These are phyloP conservation scores for Protomyces inundatus DNA, from an alignment of 1,139 yeast genomes.

Conservation along the genomic window DNA sequence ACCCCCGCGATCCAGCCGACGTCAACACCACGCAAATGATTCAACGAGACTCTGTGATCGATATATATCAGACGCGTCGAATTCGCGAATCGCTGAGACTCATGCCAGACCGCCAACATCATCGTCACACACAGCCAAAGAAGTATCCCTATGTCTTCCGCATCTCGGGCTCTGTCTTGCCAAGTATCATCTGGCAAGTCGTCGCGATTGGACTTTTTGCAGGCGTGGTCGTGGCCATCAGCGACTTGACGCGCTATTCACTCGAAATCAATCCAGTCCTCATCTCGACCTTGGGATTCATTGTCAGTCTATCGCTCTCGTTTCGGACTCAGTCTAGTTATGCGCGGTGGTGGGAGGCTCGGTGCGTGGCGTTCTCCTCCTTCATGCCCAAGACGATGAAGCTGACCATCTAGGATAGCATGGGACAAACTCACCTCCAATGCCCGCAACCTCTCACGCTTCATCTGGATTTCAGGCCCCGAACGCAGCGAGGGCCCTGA, in stretches of 20 bases:
- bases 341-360: constrained; percentile 31
- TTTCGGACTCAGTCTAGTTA: constrained; percentile 32
- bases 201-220: constrained; percentile 27
- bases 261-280: constrained; percentile 29
- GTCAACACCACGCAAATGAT: no score
- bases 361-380: constrained; percentile 21
- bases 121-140: background rate
- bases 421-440: constrained; percentile 13
- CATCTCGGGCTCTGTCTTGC: constrained; percentile 30
- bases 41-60: no score
- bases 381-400: constrained; percentile 7
- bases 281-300: constrained; percentile 31
- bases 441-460: constrained; percentile 29
- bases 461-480: constrained; percentile 28
- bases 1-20: no score
- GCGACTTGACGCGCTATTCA: constrained; percentile 19
- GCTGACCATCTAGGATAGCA: constrained; percentile 8
- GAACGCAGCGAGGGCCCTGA: background rate
- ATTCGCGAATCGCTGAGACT: no score
- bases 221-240: constrained; percentile 25
- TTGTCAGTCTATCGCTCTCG: constrained; percentile 30
- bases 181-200: constrained; percentile 29
- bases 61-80: no score
- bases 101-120: no score
- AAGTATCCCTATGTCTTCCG: constrained; percentile 30